phyloP scores from a whole-genome alignment of 345 rosid species.

The thale cress (Arabidopsis thaliana) region DNA sequence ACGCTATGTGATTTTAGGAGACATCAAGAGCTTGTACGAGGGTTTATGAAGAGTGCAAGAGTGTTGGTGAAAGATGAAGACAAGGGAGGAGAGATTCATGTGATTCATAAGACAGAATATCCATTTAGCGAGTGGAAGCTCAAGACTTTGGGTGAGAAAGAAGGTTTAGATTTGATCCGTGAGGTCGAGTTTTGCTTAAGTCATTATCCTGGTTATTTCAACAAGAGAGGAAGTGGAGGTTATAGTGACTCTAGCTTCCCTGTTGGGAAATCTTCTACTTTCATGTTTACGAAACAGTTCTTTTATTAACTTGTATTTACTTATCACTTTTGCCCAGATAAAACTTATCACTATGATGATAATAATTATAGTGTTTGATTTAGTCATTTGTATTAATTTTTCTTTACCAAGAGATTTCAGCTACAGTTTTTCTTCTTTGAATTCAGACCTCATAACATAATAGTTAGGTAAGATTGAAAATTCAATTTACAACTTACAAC shows the following conservation, averaged over 20 bases:
- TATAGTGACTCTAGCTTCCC: constrained; percentile 41
- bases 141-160: constrained; percentile 40
- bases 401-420: constrained; percentile 1
- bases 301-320: not conserved
- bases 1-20: constrained; percentile 28
- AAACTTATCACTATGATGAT: not conserved
- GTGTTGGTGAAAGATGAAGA: constrained; percentile 44
- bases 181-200: constrained; percentile 32
- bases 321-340: too few relatives aligned
- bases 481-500: not conserved
- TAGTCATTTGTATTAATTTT: too few relatives aligned
- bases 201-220: constrained; percentile 56
- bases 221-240: constrained; percentile 54
- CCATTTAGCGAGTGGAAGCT: constrained; percentile 58
- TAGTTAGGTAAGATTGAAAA: not conserved
- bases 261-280: constrained; percentile 51
- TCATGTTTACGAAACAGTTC: constrained; percentile 22
- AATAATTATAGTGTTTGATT: not conserved
- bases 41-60: constrained; percentile 55
- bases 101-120: constrained; percentile 54
- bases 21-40: constrained; percentile 50
- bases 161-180: constrained; percentile 41
- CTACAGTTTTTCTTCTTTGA: not conserved
- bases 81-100: constrained; percentile 57
- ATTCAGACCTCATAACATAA: not conserved